These are phyloP conservation scores for Colletotrichum siamense DNA, from an alignment of 2,329 filamentous ascomycete species.

Conservation along the genomic window DNA sequence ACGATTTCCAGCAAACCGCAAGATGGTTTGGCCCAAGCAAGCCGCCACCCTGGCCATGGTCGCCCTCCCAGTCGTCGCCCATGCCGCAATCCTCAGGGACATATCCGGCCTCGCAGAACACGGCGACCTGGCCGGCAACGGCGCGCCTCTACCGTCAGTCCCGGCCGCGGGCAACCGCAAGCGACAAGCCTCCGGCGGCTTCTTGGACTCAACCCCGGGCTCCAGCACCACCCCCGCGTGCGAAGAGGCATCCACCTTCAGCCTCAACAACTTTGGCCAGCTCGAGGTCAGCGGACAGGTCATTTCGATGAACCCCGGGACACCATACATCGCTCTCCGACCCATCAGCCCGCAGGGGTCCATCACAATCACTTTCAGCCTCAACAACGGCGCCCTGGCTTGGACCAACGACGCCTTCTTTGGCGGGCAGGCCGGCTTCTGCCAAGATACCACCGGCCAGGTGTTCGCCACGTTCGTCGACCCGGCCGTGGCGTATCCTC, in stretches of 20 bases:
- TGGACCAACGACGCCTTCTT: slow-evolving; percentile 13
- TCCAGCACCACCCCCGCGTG: neutral
- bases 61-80: neutral
- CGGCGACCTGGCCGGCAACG: neutral
- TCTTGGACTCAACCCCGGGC: neutral
- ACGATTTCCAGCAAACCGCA: neutral
- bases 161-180: neutral
- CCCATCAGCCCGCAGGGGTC: neutral
- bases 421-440: slow-evolving; percentile 14
- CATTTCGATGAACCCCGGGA: slow-evolving; percentile 5
- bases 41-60: neutral
- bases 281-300: neutral
- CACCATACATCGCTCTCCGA: slow-evolving; percentile 6
- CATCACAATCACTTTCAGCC: slow-evolving; percentile 2
- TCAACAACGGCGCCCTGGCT: slow-evolving; percentile 3
- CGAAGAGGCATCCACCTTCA: neutral
- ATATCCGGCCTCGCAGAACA: neutral
- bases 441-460: neutral
- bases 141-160: neutral
- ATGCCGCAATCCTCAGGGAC: neutral
- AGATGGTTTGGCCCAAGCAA: neutral
- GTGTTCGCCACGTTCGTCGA: slow-evolving; percentile 12
- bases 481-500: slow-evolving; percentile 7
- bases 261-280: neutral
- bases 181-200: neutral